Conservation (phyloP, 2,329 filamentous ascomycete genomes). For the Didymella sp. region DNA sequence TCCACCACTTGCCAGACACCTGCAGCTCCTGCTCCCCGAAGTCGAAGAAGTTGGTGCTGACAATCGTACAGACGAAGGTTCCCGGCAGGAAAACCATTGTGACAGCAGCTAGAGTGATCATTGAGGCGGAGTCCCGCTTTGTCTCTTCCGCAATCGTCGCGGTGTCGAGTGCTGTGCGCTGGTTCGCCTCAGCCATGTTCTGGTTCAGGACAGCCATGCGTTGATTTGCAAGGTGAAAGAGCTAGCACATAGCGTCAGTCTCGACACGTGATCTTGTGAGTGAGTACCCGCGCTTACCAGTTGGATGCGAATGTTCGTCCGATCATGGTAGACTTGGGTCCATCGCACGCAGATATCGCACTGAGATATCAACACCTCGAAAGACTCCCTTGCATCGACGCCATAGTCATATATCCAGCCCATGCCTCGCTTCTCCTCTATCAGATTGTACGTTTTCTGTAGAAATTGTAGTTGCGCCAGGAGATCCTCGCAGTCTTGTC, state of each 20-base stretch:
- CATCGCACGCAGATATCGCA: conserved; percentile 30
- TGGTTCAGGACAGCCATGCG: conserved; percentile 20
- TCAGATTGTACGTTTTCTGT: conserved; percentile 16
- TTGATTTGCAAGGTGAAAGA: conserved; percentile 33
- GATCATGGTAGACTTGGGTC: conserved; percentile 28
- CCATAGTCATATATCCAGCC: conserved; percentile 18
- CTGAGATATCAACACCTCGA: conserved; percentile 27
- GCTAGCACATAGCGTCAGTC: not conserved
- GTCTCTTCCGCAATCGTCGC: conserved; percentile 31
- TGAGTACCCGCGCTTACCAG: conserved; percentile 16
- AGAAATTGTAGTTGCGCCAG: conserved; percentile 28
- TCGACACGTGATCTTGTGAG: not conserved
- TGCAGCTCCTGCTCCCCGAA: not conserved
- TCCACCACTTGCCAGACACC: conserved; percentile 1
- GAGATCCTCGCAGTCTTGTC: conserved; percentile 30
- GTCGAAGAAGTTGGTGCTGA: conserved; percentile 8
- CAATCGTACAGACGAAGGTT: conserved; percentile 26
- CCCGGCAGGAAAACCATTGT: conserved; percentile 37
- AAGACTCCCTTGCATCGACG: conserved; percentile 23
- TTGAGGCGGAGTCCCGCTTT: conserved; percentile 34
- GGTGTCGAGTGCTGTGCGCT: conserved; percentile 29
- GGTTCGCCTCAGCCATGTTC: not conserved
- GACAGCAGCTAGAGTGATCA: conserved; percentile 38
- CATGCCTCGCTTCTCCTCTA: conserved; percentile 1
- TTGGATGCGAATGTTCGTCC: conserved; percentile 32